These are phyloP conservation scores for Fusarium multiceps DNA, from an alignment of 2,329 filamentous ascomycete species.

Conservation along the genomic window DNA sequence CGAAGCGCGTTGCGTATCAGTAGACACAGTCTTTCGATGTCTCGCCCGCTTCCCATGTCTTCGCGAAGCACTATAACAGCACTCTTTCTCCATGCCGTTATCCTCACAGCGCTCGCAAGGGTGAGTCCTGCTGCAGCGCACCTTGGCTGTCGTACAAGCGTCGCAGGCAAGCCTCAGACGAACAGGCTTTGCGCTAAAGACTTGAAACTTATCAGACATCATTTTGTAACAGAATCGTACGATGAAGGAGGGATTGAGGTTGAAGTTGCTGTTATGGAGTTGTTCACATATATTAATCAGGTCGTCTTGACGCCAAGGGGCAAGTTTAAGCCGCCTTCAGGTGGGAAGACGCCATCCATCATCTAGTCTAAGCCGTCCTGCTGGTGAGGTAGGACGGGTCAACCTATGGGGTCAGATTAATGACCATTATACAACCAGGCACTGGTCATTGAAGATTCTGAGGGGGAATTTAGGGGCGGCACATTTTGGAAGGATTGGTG, in stretches of 20 bases:
- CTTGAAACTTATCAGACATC: conserved; percentile 17
- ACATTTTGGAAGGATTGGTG: too few relatives aligned
- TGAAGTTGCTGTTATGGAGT: not conserved
- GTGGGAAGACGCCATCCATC: conserved; percentile 4
- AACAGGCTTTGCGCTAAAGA: conserved; percentile 20
- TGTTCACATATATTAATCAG: conserved; percentile 14
- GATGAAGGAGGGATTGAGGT: not conserved
- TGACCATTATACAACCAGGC: not conserved
- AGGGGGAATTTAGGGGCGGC: too few relatives aligned
- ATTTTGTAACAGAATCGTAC: not conserved
- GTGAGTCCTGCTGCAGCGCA: conserved; percentile 33
- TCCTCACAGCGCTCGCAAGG: conserved; percentile 34
- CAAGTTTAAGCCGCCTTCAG: not conserved
- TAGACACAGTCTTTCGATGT: conserved; percentile 14
- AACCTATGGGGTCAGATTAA: not conserved
- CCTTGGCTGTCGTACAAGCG: conserved; percentile 35
- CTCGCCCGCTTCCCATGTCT: conserved; percentile 26
- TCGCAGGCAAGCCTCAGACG: conserved; percentile 32
- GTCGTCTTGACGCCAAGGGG: not conserved
- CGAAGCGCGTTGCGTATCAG: not conserved
- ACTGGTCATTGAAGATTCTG: not conserved
- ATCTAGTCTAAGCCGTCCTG: conserved; percentile 19
- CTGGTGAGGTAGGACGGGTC: conserved; percentile 22
- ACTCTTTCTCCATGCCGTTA: conserved; percentile 19
- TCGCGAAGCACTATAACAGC: conserved; percentile 22